Evolutionary conservation across 2,329 filamentous ascomycete genomes (phyloP), one percentile per base, ranked within the genome.

Genomic region (Exophiala lecanii-corni): DNA sequence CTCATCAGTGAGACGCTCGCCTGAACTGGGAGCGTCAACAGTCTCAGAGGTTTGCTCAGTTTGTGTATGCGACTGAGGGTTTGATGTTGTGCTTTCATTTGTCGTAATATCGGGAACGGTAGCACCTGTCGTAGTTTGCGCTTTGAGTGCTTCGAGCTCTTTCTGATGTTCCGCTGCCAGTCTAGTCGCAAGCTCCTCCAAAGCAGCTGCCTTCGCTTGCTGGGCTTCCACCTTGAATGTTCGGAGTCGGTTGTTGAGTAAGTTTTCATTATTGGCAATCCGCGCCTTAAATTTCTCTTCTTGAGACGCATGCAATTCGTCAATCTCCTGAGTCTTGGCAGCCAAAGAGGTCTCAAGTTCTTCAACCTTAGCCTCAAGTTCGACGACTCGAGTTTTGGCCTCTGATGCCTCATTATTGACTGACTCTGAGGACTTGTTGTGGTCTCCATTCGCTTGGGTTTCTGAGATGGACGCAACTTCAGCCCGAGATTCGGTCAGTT

Each of bases 231-330:
- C 66, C 49, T 67, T 72, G 9, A 71, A 65, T 37, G 81, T 76
- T 6, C 61, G 65, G 12, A 94, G 71, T 59, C 84, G 87, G 59
- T 78, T 81, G 56, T 84, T 84, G 12, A 84, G 69, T 47, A 81
- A 77, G 41, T 76, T 73, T 1, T 70, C 61, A 9, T 65, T 61
- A 44, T 71, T 65, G 32, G 74, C 68, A 40, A 71, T 60, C 9
- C 65, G 61, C 44, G 70, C 62, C 36, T 75, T 68, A 43, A 71
- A 57, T 39, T 71, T 65, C 18, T 69, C 62, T 39, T 78, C 73
- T 21, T 72, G 62, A 38, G 75, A 68, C 6, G 65, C 58, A 43
- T 61, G 59, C 15, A 67, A 58, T 9, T 64, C 56, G 25, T 70
- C 62, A 13, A 71, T 59, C 39, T 73, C 65, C 32, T 70, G 43